Conservation (phyloP, 139 green algal species). For the Chlamydomonas sp. region DNA sequence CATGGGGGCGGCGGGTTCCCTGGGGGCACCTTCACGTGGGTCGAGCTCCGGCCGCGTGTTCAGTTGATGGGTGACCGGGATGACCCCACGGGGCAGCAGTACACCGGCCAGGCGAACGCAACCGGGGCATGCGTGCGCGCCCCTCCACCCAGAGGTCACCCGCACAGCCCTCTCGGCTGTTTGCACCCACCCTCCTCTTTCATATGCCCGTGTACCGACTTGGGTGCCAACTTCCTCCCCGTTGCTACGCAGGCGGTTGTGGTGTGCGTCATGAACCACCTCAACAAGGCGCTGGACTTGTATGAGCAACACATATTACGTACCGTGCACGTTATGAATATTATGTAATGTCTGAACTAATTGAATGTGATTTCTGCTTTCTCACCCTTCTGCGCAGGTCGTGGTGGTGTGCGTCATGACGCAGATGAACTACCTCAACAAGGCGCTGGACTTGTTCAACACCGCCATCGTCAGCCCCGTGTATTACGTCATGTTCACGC, state of each 20-base stretch:
- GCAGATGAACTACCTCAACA: conserved; percentile 99
- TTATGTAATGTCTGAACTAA: conserved; percentile 91
- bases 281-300: conserved; percentile 97
- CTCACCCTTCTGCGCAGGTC: conserved; percentile 54
- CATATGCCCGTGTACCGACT: background rate
- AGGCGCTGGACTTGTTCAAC: conserved; percentile 97
- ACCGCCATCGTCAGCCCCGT: conserved; percentile 97
- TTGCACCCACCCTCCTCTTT: too few relatives aligned
- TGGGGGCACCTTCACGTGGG: too few relatives aligned
- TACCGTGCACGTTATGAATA: conserved; percentile 82
- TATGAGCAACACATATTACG: conserved; percentile 99
- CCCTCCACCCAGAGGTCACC: too few relatives aligned
- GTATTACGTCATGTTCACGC: conserved; percentile 99
- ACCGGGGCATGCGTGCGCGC: too few relatives aligned
- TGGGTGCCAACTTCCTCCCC: background rate
- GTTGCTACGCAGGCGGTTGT: conserved; percentile 72
- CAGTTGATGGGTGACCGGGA: too few relatives aligned
- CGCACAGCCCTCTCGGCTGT: too few relatives aligned
- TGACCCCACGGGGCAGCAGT: too few relatives aligned
- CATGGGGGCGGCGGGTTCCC: too few relatives aligned
- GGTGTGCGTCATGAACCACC: conserved; percentile 93
- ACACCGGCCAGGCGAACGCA: too few relatives aligned
- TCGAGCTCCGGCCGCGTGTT: too few relatives aligned
- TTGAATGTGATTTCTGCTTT: background rate
- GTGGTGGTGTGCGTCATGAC: conserved; percentile 90